Percentiles rank a stretch among this genome's conserved stretches.
phyloP scores from a whole-genome alignment of 768 basidiomycete genomes.

The Macrolepiota dolichaula region DNA sequence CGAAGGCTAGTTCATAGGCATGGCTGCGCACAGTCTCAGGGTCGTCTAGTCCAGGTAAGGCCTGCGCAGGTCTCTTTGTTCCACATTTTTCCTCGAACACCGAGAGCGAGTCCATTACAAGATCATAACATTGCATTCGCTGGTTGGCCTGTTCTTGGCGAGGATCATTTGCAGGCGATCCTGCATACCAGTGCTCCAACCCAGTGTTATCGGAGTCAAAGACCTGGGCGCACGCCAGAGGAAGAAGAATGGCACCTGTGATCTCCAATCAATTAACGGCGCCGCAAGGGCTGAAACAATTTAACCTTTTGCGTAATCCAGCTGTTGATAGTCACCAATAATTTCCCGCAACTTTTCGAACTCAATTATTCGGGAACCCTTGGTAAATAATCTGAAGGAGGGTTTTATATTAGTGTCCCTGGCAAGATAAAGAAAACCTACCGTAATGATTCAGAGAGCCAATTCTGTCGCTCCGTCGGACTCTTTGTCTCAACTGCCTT shows the following conservation, averaged over 20 bases:
- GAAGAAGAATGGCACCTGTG: constrained; percentile 80
- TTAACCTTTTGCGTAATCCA: constrained; percentile 79
- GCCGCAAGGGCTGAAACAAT: neutral
- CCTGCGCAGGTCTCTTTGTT: constrained; percentile 19
- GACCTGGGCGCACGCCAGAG: constrained; percentile 76
- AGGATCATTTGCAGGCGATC: constrained; percentile 52
- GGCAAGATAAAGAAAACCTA: constrained; percentile 27
- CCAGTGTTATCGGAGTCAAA: constrained; percentile 77
- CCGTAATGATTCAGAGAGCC: constrained; percentile 86
- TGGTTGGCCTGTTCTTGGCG: constrained; percentile 55
- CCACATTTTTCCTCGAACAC: constrained; percentile 70
- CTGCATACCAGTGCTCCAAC: constrained; percentile 72
- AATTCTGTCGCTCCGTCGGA: constrained; percentile 69
- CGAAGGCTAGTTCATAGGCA: constrained; percentile 84
- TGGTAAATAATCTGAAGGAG: constrained; percentile 70
- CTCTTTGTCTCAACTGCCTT: constrained; percentile 83
- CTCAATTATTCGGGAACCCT: constrained; percentile 82
- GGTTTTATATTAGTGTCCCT: constrained; percentile 8
- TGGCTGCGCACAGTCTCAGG: constrained; percentile 74
- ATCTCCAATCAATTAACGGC: constrained; percentile 8
- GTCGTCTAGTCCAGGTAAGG: constrained; percentile 38
- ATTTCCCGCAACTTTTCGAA: constrained; percentile 84
- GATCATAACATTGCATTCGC: constrained; percentile 74
- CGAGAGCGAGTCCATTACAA: constrained; percentile 77
- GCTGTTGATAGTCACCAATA: constrained; percentile 82